These are phyloP conservation scores for Tuber aestivum DNA, from an alignment of 495 filamentous ascomycete genomes.

Conservation along the genomic window DNA sequence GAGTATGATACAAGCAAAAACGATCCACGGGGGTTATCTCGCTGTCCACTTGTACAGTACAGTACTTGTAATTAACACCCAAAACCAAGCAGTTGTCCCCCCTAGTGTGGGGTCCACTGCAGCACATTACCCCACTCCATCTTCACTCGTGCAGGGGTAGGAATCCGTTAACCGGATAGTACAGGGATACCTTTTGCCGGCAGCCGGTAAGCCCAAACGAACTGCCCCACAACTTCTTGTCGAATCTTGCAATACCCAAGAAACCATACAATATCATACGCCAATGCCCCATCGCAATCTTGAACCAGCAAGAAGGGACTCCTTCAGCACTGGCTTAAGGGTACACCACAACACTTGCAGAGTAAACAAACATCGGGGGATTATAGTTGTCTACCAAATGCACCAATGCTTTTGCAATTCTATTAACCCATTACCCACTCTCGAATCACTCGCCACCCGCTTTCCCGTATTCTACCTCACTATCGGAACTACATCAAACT, in stretches of 20 bases:
- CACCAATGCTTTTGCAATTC: neutral
- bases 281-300: neutral
- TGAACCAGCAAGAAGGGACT: neutral
- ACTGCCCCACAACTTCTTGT: neutral
- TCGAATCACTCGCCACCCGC: neutral
- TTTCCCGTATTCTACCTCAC: neutral
- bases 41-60: too few relatives aligned
- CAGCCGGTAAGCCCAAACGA: neutral
- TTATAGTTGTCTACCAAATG: neutral
- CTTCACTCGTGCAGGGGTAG: neutral
- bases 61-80: too few relatives aligned
- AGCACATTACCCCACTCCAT: neutral
- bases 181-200: neutral
- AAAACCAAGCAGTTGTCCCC: neutral
- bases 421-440: neutral
- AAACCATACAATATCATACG: neutral
- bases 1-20: neutral
- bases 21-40: neutral
- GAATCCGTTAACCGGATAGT: neutral
- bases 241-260: neutral
- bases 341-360: neutral
- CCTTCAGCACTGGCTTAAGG: neutral
- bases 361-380: neutral
- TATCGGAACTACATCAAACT: constrained; percentile 70
- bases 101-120: neutral